Evolutionary conservation across 1,284 basidiomycete species (phyloP).

Genomic region (Leccinum variabile): DNA sequence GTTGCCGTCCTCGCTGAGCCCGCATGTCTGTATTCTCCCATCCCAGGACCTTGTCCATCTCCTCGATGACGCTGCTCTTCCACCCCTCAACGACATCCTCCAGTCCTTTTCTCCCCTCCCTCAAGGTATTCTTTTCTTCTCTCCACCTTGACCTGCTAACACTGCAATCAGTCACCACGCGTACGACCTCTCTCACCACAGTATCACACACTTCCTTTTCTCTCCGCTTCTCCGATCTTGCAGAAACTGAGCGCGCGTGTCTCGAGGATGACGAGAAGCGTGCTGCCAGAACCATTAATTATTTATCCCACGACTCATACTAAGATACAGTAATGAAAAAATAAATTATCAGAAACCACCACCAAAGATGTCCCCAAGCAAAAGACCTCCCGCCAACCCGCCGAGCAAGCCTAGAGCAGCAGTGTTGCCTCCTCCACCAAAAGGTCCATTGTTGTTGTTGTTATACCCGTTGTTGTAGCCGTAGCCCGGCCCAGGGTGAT

Average conservation of each 20-base stretch:
- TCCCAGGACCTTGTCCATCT: constrained; percentile 68
- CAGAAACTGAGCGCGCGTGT: constrained; percentile 65
- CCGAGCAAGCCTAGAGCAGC: constrained; percentile 41
- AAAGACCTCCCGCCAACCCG: constrained; percentile 59
- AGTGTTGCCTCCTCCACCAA: constrained; percentile 12
- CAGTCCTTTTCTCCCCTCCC: constrained; percentile 83
- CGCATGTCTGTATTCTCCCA: constrained; percentile 71
- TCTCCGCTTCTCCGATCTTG: constrained; percentile 72
- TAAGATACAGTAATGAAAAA: constrained; percentile 1
- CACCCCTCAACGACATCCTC: constrained; percentile 65
- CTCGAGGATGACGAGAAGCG: constrained; percentile 76
- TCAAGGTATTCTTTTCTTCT: constrained; percentile 50
- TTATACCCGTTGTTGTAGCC: constrained; percentile 10
- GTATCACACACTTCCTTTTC: constrained; percentile 70
- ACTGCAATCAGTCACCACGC: constrained; percentile 61
- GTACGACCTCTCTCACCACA: constrained; percentile 68
- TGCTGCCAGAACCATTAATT: constrained; percentile 59
- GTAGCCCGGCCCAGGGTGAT: constrained; percentile 22
- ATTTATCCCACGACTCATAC: constrained; percentile 6
- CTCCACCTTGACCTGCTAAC: constrained; percentile 10
- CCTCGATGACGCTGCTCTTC: constrained; percentile 56
- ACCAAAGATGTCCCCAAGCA: constrained; percentile 51
- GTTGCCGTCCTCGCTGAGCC: constrained; percentile 71
- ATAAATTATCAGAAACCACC: constrained; percentile 27
- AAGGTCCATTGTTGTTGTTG: not conserved